phyloP scores from a whole-genome alignment of 208 protist genomes.

The Acanthamoeba divionensis region DNA sequence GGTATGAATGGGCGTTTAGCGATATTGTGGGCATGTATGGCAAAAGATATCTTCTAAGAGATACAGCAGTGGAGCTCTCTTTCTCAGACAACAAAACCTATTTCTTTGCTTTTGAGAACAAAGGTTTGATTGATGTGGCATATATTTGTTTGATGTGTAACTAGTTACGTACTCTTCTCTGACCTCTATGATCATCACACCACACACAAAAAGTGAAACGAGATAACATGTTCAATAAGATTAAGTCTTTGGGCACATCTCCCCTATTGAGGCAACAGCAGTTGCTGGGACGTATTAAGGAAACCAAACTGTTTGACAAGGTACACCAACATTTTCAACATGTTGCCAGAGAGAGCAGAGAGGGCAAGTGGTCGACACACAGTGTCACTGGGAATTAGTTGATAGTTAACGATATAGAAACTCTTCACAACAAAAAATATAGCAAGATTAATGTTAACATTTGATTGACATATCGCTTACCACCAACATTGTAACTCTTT shows the following conservation, averaged over 20 bases:
- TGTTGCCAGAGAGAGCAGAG: too few relatives aligned
- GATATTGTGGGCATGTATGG: slow-evolving; percentile 38
- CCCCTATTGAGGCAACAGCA: background rate
- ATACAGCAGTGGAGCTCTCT: slow-evolving; percentile 89
- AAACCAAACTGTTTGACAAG: background rate
- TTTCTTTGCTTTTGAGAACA: slow-evolving; percentile 85
- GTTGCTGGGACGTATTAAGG: background rate
- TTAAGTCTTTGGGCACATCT: background rate
- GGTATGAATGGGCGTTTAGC: slow-evolving; percentile 15
- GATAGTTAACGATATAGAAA: too few relatives aligned
- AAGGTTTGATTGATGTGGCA: too few relatives aligned
- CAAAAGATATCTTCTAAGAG: slow-evolving; percentile 49
- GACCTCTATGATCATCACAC: background rate
- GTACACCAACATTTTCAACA: too few relatives aligned
- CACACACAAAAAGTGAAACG: background rate
- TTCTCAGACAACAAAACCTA: slow-evolving; percentile 83
- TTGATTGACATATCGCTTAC: background rate
- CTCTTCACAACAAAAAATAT: too few relatives aligned
- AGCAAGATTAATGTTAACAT: background rate
- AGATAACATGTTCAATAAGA: background rate
- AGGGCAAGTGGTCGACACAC: background rate
- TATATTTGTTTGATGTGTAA: background rate
- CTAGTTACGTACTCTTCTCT: background rate
- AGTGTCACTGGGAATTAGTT: background rate
- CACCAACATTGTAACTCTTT: too few relatives aligned